Percentiles rank a stretch among this genome's conserved stretches.
Evolutionary conservation across 345 rosid species (phyloP).

Genomic region (Garcia nutans): DNA sequence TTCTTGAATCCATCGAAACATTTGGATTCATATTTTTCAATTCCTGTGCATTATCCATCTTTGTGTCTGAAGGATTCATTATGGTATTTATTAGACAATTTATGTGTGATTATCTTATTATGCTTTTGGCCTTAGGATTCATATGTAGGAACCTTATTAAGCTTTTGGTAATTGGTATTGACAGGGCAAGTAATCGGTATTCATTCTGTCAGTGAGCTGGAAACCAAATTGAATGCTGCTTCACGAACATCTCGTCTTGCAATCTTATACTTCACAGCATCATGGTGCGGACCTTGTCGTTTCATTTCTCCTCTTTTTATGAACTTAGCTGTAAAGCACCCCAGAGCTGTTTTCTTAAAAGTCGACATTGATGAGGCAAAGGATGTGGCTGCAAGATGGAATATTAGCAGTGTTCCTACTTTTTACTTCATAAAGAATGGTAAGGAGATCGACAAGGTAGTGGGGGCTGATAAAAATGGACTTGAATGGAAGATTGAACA

Average conservation of each 20-base stretch:
- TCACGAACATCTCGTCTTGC: conserved; percentile 66
- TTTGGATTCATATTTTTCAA: too few species aligned
- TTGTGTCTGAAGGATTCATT: too few species aligned
- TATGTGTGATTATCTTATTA: too few species aligned
- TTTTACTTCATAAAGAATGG: conserved; percentile 70
- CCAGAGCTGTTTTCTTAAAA: conserved; percentile 73
- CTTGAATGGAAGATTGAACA: conserved; percentile 70
- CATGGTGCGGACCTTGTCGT: conserved; percentile 96
- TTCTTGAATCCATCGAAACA: too few species aligned
- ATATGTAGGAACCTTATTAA: not conserved
- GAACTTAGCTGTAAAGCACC: conserved; percentile 64
- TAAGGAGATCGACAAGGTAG: conserved; percentile 78
- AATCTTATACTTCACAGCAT: conserved; percentile 81
- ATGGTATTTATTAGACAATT: too few species aligned
- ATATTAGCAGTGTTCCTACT: conserved; percentile 72
- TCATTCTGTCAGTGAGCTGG: conserved; percentile 63
- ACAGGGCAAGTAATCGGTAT: conserved; percentile 76
- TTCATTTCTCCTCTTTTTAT: conserved; percentile 78
- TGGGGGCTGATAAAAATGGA: conserved; percentile 76
- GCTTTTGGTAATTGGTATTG: conserved; percentile 13
- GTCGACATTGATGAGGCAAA: conserved; percentile 65
- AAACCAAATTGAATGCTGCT: conserved; percentile 63
- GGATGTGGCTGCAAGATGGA: conserved; percentile 65
- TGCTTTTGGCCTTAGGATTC: not conserved
- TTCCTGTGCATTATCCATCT: too few species aligned